phyloP scores from a whole-genome alignment of 257 asterid genomes.

The Rauvolfia tetraphylla region DNA sequence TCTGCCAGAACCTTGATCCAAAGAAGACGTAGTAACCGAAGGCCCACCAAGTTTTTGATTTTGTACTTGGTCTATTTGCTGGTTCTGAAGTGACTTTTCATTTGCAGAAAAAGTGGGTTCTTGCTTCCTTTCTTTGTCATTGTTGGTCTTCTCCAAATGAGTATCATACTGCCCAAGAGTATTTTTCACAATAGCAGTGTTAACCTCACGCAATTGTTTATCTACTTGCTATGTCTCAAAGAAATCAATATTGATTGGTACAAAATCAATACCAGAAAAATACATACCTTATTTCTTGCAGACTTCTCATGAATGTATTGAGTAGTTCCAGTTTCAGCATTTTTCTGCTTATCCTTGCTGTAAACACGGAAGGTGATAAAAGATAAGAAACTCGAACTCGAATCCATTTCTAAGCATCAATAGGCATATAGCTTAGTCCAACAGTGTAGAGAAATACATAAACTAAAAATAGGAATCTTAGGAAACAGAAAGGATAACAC shows the following conservation, averaged over 20 bases:
- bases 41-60: slow-evolving; percentile 27
- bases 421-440: background rate
- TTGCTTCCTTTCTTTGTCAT: slow-evolving; percentile 40
- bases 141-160: slow-evolving; percentile 37
- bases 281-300: slow-evolving; percentile 62
- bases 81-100: slow-evolving; percentile 30
- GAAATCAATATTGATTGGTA: background rate
- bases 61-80: slow-evolving; percentile 31
- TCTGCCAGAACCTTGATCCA: slow-evolving; percentile 24
- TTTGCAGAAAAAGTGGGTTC: slow-evolving; percentile 26
- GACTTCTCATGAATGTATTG: slow-evolving; percentile 38
- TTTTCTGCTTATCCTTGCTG: slow-evolving; percentile 56
- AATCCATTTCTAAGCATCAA: slow-evolving; percentile 1
- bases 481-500: background rate
- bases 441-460: background rate
- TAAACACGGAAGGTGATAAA: slow-evolving; percentile 13
- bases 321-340: slow-evolving; percentile 31
- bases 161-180: slow-evolving; percentile 33
- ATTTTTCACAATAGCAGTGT: background rate
- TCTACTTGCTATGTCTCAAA: background rate
- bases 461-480: background rate
- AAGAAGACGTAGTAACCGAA: background rate
- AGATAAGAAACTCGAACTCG: background rate
- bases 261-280: slow-evolving; percentile 19
- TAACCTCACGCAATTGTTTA: background rate